A percentile compares a stretch with the other conserved stretches of the same genome.
phyloP scores from a whole-genome alignment of 345 rosid genomes.

The Camelina hispida region DNA sequence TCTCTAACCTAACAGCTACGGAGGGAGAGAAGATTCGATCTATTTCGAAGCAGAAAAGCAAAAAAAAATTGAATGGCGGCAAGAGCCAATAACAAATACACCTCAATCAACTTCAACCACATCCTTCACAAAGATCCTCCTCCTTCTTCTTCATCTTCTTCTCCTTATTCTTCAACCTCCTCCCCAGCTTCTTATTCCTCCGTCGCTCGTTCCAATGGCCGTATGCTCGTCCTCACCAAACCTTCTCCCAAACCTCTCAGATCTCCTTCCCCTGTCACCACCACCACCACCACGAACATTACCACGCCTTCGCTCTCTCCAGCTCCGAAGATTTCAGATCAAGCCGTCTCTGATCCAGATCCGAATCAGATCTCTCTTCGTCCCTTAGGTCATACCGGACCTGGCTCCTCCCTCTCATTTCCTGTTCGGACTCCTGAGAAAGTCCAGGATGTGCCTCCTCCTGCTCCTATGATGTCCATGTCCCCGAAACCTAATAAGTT shows the following conservation, averaged over 20 bases:
- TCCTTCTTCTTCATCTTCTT: slow-evolving; percentile 37
- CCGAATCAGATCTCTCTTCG: slow-evolving; percentile 66
- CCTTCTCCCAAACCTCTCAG: slow-evolving; percentile 59
- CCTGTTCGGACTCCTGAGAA: slow-evolving; percentile 43
- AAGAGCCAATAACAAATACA: slow-evolving; percentile 68
- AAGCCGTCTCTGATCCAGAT: slow-evolving; percentile 32
- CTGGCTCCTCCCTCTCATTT: slow-evolving; percentile 41
- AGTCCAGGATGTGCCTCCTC: slow-evolving; percentile 20
- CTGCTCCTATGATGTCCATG: slow-evolving; percentile 40
- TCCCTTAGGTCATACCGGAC: slow-evolving; percentile 63
- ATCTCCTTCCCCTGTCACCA: slow-evolving; percentile 14
- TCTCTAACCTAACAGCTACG: not conserved
- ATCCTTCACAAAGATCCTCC: slow-evolving; percentile 59
- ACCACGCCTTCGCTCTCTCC: slow-evolving; percentile 36
- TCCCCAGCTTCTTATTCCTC: slow-evolving; percentile 55
- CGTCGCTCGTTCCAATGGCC: slow-evolving; percentile 65
- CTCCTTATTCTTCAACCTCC: slow-evolving; percentile 51
- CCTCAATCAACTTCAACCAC: slow-evolving; percentile 77
- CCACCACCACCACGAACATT: not conserved
- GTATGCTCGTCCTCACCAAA: slow-evolving; percentile 87
- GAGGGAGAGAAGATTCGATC: not conserved
- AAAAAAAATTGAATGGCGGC: slow-evolving; percentile 71
- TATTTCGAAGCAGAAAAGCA: not conserved
- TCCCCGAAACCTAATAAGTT: slow-evolving; percentile 58
- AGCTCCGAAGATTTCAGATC: slow-evolving; percentile 41